Conservation (phyloP, 495 filamentous ascomycete species). For the Aspergillus homomorphus region DNA sequence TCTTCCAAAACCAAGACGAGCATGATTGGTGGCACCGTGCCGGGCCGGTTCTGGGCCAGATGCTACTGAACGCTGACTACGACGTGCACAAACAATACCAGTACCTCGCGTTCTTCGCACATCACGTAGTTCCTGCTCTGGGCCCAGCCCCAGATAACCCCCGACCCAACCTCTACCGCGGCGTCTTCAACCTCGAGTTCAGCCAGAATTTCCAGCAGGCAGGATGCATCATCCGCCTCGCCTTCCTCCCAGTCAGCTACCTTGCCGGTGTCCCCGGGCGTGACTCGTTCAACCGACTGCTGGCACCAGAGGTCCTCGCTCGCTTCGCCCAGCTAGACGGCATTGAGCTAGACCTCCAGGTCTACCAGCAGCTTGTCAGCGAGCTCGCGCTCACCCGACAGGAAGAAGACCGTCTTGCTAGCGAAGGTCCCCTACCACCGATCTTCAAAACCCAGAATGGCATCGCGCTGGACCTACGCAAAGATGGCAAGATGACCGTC, state of each 20-base stretch:
- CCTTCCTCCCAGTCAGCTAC: background rate
- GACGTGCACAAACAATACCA: conserved; percentile 15
- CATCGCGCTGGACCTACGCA: conserved; percentile 3
- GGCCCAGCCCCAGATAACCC: background rate
- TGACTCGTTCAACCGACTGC: background rate
- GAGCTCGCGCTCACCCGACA: background rate
- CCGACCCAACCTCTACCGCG: background rate
- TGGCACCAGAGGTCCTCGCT: background rate
- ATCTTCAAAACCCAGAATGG: background rate
- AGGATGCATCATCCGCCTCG: conserved; percentile 1
- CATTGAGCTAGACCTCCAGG: background rate
- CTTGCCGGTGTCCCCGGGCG: background rate
- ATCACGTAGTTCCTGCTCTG: conserved; percentile 12
- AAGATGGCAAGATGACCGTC: background rate
- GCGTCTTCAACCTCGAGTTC: background rate
- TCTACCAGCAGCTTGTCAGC: background rate
- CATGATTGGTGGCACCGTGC: conserved; percentile 14
- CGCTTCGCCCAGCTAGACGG: background rate
- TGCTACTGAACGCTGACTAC: conserved; percentile 10
- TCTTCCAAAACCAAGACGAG: conserved; percentile 11
- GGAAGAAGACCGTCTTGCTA: background rate
- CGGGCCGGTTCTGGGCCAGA: conserved; percentile 7
- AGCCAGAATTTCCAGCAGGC: conserved; percentile 8
- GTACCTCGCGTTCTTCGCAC: conserved; percentile 11
- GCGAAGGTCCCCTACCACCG: background rate